These are phyloP conservation scores for Aspergillus diversus DNA, from an alignment of 495 filamentous ascomycete genomes.

Conservation along the genomic window DNA sequence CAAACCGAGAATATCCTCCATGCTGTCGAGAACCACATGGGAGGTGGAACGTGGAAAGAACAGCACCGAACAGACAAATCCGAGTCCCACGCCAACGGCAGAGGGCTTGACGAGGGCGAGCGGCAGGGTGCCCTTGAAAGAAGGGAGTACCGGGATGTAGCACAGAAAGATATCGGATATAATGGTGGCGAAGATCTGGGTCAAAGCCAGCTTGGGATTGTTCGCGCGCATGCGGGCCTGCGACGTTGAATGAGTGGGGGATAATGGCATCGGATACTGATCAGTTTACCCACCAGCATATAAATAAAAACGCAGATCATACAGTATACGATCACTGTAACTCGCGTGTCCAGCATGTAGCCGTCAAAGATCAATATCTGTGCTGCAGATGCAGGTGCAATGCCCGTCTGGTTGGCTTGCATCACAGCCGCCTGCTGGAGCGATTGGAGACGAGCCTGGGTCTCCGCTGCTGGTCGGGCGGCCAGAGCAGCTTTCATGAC, in stretches of 20 bases:
- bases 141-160: slow-evolving; percentile 37
- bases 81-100: slow-evolving; percentile 42
- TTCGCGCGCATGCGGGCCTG: slow-evolving; percentile 43
- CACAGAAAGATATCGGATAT: slow-evolving; percentile 42
- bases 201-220: slow-evolving; percentile 42
- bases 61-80: slow-evolving; percentile 39
- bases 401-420: slow-evolving; percentile 41
- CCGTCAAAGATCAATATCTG: slow-evolving; percentile 39
- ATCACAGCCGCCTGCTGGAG: slow-evolving; percentile 36
- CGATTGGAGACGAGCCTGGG: slow-evolving; percentile 33
- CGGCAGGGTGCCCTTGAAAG: slow-evolving; percentile 45
- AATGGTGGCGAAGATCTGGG: slow-evolving; percentile 43
- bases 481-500: slow-evolving; percentile 45
- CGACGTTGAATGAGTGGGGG: not conserved
- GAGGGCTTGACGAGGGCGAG: slow-evolving; percentile 40
- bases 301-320: slow-evolving; percentile 44
- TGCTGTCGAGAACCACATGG: slow-evolving; percentile 35
- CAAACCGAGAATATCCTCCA: slow-evolving; percentile 36
- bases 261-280: not conserved
- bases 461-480: slow-evolving; percentile 41
- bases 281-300: slow-evolving; percentile 29
- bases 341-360: slow-evolving; percentile 46
- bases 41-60: slow-evolving; percentile 50
- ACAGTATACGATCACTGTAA: slow-evolving; percentile 39
- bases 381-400: slow-evolving; percentile 24